Conservation (phyloP, 371 early-diverging fungal genomes). For the Mucor piriformis region DNA sequence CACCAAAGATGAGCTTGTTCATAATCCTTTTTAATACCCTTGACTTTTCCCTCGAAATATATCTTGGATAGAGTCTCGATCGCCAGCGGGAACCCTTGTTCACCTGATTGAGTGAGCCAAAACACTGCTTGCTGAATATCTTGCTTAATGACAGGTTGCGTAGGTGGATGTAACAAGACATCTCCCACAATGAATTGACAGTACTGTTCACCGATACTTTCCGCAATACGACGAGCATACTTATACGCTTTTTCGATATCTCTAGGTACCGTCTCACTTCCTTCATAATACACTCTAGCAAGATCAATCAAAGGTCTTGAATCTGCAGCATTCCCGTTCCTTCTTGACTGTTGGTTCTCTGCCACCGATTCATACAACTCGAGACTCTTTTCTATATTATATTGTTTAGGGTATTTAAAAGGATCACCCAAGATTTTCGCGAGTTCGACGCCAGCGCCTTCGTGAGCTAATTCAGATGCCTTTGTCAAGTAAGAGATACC, state of each 20-base stretch:
- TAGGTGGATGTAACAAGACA: constrained; percentile 24
- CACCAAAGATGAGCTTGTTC: constrained; percentile 49
- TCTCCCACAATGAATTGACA: constrained; percentile 57
- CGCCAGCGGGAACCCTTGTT: constrained; percentile 52
- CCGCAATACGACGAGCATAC: constrained; percentile 48
- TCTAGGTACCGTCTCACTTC: constrained; percentile 32
- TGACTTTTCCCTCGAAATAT: constrained; percentile 39
- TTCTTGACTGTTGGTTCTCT: constrained; percentile 1
- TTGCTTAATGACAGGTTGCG: constrained; percentile 6
- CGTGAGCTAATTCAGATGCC: constrained; percentile 37
- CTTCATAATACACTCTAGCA: constrained; percentile 50
- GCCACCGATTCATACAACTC: constrained; percentile 36
- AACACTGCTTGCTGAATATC: constrained; percentile 45
- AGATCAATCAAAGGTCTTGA: constrained; percentile 44
- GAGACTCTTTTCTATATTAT: constrained; percentile 41
- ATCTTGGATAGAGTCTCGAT: constrained; percentile 44
- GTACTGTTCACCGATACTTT: constrained; percentile 44
- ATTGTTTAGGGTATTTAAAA: constrained; percentile 43
- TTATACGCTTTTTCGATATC: constrained; percentile 47
- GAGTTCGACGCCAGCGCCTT: constrained; percentile 39
- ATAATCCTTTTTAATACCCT: constrained; percentile 40
- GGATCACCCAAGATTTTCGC: constrained; percentile 45
- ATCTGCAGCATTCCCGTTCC: constrained; percentile 25
- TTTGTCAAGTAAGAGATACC: constrained; percentile 34
- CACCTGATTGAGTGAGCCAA: constrained; percentile 50